Evolutionary conservation across 1,139 yeast species (phyloP), one percentile per base, ranked within the genome.

Genomic region (Pichia sp.): DNA sequence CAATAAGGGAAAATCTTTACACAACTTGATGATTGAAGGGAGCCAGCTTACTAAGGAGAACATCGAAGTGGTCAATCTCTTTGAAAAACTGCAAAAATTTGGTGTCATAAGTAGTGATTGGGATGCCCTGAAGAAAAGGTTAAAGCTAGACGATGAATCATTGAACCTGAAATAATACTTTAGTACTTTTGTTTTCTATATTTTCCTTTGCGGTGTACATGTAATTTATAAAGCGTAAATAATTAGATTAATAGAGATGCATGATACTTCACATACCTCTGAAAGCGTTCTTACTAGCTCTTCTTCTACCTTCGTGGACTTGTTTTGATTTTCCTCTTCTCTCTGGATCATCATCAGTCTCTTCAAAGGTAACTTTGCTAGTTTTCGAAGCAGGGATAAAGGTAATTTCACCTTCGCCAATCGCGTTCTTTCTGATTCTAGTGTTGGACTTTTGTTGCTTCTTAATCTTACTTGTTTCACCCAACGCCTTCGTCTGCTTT

Each of bases 381-480:
- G 65, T 61, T 44, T 66, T 64, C 36, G 64, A 64, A 42, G 66
- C 60, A 9, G 95, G 94, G 43, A 77, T 67, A 50, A 83, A 87
- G 2, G 95, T 82, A 49, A 87, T 66, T 58, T 87, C 96, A 40
- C 91, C 85, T 55, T 86, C 96, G 42, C 97, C 97, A 48, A 78
- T 73, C n/a, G 85, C 82, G 52, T 78, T 85, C 57, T 79, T 79
- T 49, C 75, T 81, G 35, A 82, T 61, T 38, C 84, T 66, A 14
- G 77, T 62, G 39, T 66, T 69, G 30, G 61, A 56, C 31, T 51
- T 56, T 27, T 56, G 54, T 22, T 51, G 52, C 32, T 58, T 46
- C 32, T 54, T 56, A 12, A 55, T 59, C 46, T 64, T 64, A 35
- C 63, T 58, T 10, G 63, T 57, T 49, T 63, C 67, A 40, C 64